phyloP scores from a whole-genome alignment of 1,284 basidiomycete genomes.

The Tilletia horrida region DNA sequence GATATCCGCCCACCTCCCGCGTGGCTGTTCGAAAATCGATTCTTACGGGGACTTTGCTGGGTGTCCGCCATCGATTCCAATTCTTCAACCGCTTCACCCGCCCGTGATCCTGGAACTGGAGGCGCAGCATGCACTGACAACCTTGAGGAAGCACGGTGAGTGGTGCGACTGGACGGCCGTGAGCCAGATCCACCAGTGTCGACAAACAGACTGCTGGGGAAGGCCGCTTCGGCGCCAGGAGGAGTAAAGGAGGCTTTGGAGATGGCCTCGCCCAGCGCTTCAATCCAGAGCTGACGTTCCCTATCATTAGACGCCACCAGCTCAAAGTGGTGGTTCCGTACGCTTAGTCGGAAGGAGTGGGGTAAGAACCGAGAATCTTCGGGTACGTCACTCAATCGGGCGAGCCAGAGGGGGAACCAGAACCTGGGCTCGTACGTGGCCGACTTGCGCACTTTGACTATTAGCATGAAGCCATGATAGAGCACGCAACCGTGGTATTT shows the following conservation, averaged over 20 bases:
- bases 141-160: conserved; percentile 26
- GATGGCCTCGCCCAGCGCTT: conserved; percentile 38
- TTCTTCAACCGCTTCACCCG: conserved; percentile 16
- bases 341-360: conserved; percentile 43
- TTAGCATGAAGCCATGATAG: conserved; percentile 44
- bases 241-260: conserved; percentile 31
- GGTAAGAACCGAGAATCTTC: conserved; percentile 38
- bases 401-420: conserved; percentile 52
- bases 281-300: conserved; percentile 46
- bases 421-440: conserved; percentile 43
- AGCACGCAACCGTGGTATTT: conserved; percentile 50
- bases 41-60: background rate
- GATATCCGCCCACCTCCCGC: background rate
- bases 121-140: conserved; percentile 19
- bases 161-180: conserved; percentile 30
- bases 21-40: conserved; percentile 15
- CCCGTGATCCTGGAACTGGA: background rate
- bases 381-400: conserved; percentile 33
- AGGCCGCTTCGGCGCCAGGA: conserved; percentile 32
- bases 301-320: conserved; percentile 44
- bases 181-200: conserved; percentile 24
- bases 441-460: conserved; percentile 51
- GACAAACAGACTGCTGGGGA: conserved; percentile 42
- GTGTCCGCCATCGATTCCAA: background rate
- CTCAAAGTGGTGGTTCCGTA: conserved; percentile 51